Evolutionary conservation across 129 eudicot species (phyloP), one percentile per base, ranked within the genome.

Genomic region (Arctium minus): DNA sequence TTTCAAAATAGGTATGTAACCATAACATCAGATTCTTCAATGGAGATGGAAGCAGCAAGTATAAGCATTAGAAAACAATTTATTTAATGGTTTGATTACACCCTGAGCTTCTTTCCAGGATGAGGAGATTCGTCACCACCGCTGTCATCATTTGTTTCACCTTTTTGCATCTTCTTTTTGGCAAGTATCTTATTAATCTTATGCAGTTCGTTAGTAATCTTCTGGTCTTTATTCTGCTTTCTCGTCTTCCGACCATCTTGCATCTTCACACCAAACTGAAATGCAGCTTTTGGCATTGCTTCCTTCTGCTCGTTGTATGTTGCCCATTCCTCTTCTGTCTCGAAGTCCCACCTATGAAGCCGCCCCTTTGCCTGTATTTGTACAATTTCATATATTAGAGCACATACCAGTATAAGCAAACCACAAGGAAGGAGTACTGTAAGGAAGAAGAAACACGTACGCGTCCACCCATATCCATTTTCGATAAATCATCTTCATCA

Each of bases 391-490:
- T 69, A 8, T 32, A 42, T 42, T 8, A 42, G 3, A 33, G 3
- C 36, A 33, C 36, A 33, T 1, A 33, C 36, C 36, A 33, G 36
- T 33, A 33, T 33, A 33, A 33, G 3, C 36, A 33, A 1, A 33
- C 36, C 36, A 69, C 70, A 77, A 13, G 29, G 5, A 48, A 32
- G 79, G 17, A 73, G 27, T 22, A 22, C 27, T 22, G 35, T 76
- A 75, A 33, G 32, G 22, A 70, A 69, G 15, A 70, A 69, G 68
- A 46, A 86, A 79, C 68, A 88, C 99, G 85, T 81, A 96, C 99
- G 22, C 99, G 95, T 62, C 99, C 97, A 75, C 99, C 99, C 99
- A 96, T 96, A 80, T 96, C 99, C 99, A 96, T 96, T 84, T 96
- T 96, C 35, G 99, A 91, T 84, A 96, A 80, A 86, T 96, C 99